phyloP scores from a whole-genome alignment of 805 yeast genomes.

The Myxozyma kluyveri region DNA sequence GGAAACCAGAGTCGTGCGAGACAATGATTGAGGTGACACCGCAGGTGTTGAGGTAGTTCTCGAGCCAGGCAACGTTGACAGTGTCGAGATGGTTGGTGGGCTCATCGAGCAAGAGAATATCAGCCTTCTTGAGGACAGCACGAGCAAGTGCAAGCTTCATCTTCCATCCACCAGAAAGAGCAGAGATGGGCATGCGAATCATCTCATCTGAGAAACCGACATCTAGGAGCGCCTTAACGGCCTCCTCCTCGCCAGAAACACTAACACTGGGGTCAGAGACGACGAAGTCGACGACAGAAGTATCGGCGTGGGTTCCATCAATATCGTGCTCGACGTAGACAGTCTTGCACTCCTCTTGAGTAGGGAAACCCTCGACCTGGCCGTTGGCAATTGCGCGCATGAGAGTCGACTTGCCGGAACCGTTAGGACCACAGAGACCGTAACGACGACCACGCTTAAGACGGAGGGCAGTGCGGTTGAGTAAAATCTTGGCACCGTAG shows the following conservation, averaged over 20 bases:
- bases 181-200: conserved; percentile 89
- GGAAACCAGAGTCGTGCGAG: conserved; percentile 99
- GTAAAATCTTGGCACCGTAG: conserved; percentile 99
- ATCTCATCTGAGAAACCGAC: conserved; percentile 92
- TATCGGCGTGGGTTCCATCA: conserved; percentile 96
- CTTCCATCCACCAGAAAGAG: conserved; percentile 99
- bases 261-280: conserved; percentile 71
- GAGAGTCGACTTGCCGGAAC: conserved; percentile 99
- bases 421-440: conserved; percentile 99
- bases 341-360: conserved; percentile 98
- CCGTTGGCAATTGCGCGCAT: conserved; percentile 98
- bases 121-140: conserved; percentile 98
- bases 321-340: conserved; percentile 99
- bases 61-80: conserved; percentile 99
- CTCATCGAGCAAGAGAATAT: conserved; percentile 95
- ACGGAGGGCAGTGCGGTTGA: conserved; percentile 98
- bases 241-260: conserved; percentile 66
- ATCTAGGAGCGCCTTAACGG: conserved; percentile 76
- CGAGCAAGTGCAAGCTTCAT: conserved; percentile 99
- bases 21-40: conserved; percentile 98
- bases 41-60: conserved; percentile 97
- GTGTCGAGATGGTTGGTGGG: conserved; percentile 99
- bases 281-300: conserved; percentile 90
- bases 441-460: conserved; percentile 98
- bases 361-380: conserved; percentile 99